phyloP scores from a whole-genome alignment of 2,329 filamentous ascomycete species.

The Gaeumannomyces sp. region DNA sequence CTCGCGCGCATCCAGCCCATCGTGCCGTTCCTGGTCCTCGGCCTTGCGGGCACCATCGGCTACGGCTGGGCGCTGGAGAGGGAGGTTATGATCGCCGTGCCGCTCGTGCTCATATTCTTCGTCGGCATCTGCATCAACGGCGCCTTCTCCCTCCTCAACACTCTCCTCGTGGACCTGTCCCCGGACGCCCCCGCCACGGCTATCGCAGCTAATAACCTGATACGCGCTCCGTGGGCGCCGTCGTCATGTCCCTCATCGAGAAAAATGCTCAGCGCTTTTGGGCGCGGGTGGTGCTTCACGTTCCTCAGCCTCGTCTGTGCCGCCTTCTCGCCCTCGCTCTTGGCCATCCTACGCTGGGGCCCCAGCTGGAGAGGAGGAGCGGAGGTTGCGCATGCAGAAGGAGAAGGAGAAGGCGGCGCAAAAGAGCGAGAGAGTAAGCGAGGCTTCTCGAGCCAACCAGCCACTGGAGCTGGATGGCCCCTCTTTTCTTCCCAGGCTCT shows the following conservation, averaged over 20 bases:
- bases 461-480: not conserved
- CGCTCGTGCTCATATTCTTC: slow-evolving; percentile 50
- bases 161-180: slow-evolving; percentile 57
- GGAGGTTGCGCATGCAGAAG: slow-evolving; percentile 24
- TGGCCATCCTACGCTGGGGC: slow-evolving; percentile 43
- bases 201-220: slow-evolving; percentile 58
- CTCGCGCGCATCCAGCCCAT: slow-evolving; percentile 47
- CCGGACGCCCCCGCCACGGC: slow-evolving; percentile 55
- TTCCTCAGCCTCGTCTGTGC: slow-evolving; percentile 48
- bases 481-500: not conserved
- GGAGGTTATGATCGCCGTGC: slow-evolving; percentile 42
- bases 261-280: slow-evolving; percentile 51
- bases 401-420: slow-evolving; percentile 25
- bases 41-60: slow-evolving; percentile 44
- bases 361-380: slow-evolving; percentile 40
- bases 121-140: slow-evolving; percentile 54
- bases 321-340: slow-evolving; percentile 41
- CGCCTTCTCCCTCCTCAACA: slow-evolving; percentile 57
- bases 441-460: not conserved
- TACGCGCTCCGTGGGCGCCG: slow-evolving; percentile 54
- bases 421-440: slow-evolving; percentile 8
- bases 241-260: slow-evolving; percentile 52
- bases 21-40: slow-evolving; percentile 47
- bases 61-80: slow-evolving; percentile 53
- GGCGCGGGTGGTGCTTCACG: slow-evolving; percentile 57